phyloP scores from a whole-genome alignment of 2,329 filamentous ascomycete species.

The Hymenoscyphus albidus region DNA sequence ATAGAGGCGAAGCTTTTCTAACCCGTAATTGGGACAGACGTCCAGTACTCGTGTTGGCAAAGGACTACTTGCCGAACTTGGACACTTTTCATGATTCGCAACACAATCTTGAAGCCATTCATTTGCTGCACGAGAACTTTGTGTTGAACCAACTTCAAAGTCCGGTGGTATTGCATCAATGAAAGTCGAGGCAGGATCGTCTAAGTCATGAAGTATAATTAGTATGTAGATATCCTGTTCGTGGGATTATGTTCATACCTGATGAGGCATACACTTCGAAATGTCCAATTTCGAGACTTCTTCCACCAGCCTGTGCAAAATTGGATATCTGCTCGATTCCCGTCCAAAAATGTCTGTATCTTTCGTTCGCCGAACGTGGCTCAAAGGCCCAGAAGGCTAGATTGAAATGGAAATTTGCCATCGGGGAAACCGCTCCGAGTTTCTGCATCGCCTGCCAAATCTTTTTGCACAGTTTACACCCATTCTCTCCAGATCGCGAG shows the following conservation, averaged over 20 bases:
- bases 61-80: background rate
- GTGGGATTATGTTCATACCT: background rate
- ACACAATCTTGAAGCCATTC: background rate
- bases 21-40: background rate
- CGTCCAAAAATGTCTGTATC: background rate
- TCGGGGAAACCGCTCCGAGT: background rate
- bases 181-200: background rate
- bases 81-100: background rate
- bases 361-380: background rate
- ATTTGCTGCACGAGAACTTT: background rate
- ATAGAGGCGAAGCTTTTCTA: background rate
- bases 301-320: background rate
- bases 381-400: background rate
- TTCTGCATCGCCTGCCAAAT: background rate
- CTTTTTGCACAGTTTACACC: background rate
- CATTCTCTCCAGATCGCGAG: background rate
- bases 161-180: background rate
- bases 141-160: background rate
- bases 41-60: constrained; percentile 1
- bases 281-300: background rate
- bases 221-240: background rate
- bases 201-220: background rate
- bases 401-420: background rate
- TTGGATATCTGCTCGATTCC: background rate
- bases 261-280: background rate